Base-by-base conservation (phyloP, 352 stramenopile species). In the Pythium rishiriense region DNA sequence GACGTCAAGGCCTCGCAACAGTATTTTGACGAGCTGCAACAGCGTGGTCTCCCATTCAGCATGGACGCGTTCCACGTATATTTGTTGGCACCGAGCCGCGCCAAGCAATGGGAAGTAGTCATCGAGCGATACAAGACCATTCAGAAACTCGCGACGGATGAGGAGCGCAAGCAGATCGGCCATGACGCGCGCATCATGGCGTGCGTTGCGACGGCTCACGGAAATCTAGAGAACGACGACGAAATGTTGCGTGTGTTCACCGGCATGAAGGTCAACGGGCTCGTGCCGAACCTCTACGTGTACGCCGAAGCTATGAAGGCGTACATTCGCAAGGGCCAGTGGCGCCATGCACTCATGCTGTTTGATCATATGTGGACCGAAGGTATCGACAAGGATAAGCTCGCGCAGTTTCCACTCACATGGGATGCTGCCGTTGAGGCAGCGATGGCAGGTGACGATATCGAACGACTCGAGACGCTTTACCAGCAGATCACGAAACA, bases 221-320 rank as follows among this genome's bases (percentile, higher is more conserved):
- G 76, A 5, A 68, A 81, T 10, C 31, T 85, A 0, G 24, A 62
- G 51, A 64, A 74, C 22, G 64, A 78, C 12, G 62, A 87, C 37
- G 68, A 80, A 22, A 87, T 90, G 76, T 70, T 92, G 51, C 67
- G 72, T 12, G 68, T 89, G 33, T 92, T 92, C 43, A 88, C 79
- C 35, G 60, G 52, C 35, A 92, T 92, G 83, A 92, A 92, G 46
- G 69, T 92, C 50, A 71, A 80, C 25, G 83, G 81, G 1, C 62
- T 92, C 65, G 63, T 77, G 48, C 81, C 81, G 5, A 90, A 86
- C 64, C 45, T 90, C 21, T 76, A 88, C 58, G 81, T 90, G 19
- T 90, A 92, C 57, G 81, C 78, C 3, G 79, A 88, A 53, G 83
- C 83, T 14, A 73, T 92, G 74, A 72, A 77, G 54, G 81, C 83